Evolutionary conservation across 1,284 basidiomycete genomes (phyloP), one percentile per base, ranked within the genome.

Genomic region (Sporisorium sorghi): DNA sequence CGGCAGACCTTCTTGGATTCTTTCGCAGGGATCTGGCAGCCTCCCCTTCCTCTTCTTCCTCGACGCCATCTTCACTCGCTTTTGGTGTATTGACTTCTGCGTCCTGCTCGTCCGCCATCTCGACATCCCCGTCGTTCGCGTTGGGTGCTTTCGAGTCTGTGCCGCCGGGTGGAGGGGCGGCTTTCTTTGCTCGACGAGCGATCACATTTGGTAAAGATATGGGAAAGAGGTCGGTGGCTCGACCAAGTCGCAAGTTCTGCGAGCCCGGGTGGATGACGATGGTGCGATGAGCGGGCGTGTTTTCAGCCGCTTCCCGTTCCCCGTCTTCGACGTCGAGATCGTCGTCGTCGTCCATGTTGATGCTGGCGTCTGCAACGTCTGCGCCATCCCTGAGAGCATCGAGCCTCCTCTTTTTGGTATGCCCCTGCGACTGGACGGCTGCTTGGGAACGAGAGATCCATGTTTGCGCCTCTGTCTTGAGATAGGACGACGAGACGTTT

Each of bases 181-280:
- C 53, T 30, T 44, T 58, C 57, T 43, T 70, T 9, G 65, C 35
- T 50, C 72, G 50, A 30, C 86, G 82, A 3, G 93, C 94, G 70
- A 96, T 90, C 26, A 93, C 91, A 81, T 89, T 90, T 2, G 92
- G 91, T 19, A 96, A 86, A 10, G 88, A 85, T 24, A 90, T 81
- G 11, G 94, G 94, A 35, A 88, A 90, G 28, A 92, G 89, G 80
- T 97, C 94, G n/a, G 91, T 92, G 0, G 95, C 94, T 78, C 90
- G 89, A 26, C 97, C 97, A 49, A 99, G 90, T 28, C 94, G 90
- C 35, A 97, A 86, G 79, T 87, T 91, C 28, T 92, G 89, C 2
- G 94, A 95, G 24, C 97, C 97, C 2, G 93, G 94, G 80, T 99
- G 97, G 59, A 99, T 92, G 39, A 99, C 91, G 61, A 99, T 85